Conservation (phyloP, 768 basidiomycete genomes). For the Boletus coccyginus region DNA sequence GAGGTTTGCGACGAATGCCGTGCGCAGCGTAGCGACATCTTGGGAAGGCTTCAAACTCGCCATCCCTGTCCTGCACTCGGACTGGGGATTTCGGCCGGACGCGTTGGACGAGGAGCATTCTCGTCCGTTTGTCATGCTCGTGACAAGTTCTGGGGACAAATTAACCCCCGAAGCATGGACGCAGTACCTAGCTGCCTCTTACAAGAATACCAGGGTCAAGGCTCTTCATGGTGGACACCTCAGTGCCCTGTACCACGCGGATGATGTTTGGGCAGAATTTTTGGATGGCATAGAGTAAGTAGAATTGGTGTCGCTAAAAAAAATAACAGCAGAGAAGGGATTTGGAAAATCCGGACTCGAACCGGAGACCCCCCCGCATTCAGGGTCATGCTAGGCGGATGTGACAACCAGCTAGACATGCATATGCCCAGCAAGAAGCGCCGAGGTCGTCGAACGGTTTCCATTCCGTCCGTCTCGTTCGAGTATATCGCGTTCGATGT, state of each 20-base stretch:
- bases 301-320: slow-evolving; percentile 5
- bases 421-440: too few species aligned
- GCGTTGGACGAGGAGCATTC: slow-evolving; percentile 45
- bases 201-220: slow-evolving; percentile 42
- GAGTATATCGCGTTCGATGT: too few species aligned
- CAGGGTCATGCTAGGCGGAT: too few species aligned
- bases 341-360: slow-evolving; percentile 36
- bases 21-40: slow-evolving; percentile 46
- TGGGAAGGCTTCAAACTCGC: slow-evolving; percentile 53
- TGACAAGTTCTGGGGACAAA: slow-evolving; percentile 41
- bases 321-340: too few species aligned
- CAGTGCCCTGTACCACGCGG: slow-evolving; percentile 41
- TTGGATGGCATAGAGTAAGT: slow-evolving; percentile 12
- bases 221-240: slow-evolving; percentile 50
- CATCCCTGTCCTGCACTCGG: slow-evolving; percentile 42
- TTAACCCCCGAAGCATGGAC: slow-evolving; percentile 43
- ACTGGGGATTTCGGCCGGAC: slow-evolving; percentile 49
- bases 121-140: slow-evolving; percentile 44
- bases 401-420: too few species aligned
- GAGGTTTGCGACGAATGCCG: slow-evolving; percentile 39
- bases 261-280: slow-evolving; percentile 44
- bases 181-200: slow-evolving; percentile 44
- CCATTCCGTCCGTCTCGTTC: too few species aligned
- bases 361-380: slow-evolving; percentile 36
- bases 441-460: too few species aligned